Evolutionary conservation across 495 filamentous ascomycete genomes (phyloP), one percentile per base, ranked within the genome.

Genomic region (Penicillium angulare): DNA sequence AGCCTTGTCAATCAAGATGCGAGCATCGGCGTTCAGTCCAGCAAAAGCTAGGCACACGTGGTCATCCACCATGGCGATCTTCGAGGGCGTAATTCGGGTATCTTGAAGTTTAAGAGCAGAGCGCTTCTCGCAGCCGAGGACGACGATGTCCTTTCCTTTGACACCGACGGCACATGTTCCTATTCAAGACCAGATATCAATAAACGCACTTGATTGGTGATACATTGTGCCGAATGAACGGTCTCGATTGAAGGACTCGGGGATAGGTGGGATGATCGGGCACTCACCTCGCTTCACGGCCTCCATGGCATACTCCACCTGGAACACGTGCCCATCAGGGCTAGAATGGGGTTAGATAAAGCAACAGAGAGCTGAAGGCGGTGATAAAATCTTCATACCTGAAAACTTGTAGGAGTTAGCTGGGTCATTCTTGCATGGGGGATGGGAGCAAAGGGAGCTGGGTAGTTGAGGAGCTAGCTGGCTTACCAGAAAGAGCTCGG

Each of bases 51-150:
- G 90, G 68, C 89, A 92, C 46, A 93, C 92, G 72, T 98, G 93
- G 57, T 84, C 88, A 72, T 98, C 93, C 61, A 98, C 80, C 43
- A 95, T 79, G 35, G 89, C 88, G 70, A 98, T 96, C 79, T 98
- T 98, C 46, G 92, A 97, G 21, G 93, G 93, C 22, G 93, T 98
- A 76, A 98, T 98, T 57, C 93, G 89, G 40, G 93, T 97, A 74
- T 98, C 93, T 83, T 98, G 93, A 17, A 98, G 85, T 72, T 98
- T 98, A 86, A 98, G 95, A 9, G 93, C 95, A 9, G 93, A 97
- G 49, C 92, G 84, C 79, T 98, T 98, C 76, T 98, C 93, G 77
- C 93, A 98, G 49, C 93, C 93, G 21, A 98, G 79, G 8, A 98
- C 93, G 8, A 97, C 93, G 56, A 97, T 89, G 66, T 92, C 87